Evolutionary conservation across 2,329 filamentous ascomycete genomes (phyloP).

Genomic region (Hymenoscyphus occultus): DNA sequence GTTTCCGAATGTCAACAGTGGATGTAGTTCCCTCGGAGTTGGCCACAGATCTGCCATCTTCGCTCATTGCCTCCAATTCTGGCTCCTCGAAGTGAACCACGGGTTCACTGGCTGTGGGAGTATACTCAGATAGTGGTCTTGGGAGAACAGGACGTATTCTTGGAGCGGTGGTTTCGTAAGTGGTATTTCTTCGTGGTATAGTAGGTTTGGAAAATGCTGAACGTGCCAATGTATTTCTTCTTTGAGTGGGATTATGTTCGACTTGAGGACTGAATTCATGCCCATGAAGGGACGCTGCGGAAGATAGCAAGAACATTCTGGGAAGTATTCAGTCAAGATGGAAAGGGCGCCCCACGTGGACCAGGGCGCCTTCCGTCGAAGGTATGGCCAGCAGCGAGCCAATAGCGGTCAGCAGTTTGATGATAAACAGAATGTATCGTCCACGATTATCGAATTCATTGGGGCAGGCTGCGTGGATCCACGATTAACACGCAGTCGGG

Average conservation of each 20-base stretch:
- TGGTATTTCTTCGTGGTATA: constrained; percentile 24
- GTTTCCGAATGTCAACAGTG: constrained; percentile 30
- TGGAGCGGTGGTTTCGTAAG: constrained; percentile 25
- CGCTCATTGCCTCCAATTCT: constrained; percentile 33
- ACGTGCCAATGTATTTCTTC: constrained; percentile 30
- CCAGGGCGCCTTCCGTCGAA: constrained; percentile 22
- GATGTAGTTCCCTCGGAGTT: constrained; percentile 32
- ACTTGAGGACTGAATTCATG: constrained; percentile 30
- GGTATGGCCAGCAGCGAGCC: neutral
- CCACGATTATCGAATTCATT: neutral
- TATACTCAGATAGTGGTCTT: constrained; percentile 32
- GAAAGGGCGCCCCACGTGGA: constrained; percentile 24
- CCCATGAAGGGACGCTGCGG: constrained; percentile 29
- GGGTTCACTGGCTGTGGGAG: constrained; percentile 23
- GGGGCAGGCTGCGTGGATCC: neutral
- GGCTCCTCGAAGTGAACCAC: constrained; percentile 33
- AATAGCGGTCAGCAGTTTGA: neutral
- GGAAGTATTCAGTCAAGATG: constrained; percentile 11
- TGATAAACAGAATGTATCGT: neutral
- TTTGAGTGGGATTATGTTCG: constrained; percentile 21
- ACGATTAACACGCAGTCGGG: neutral
- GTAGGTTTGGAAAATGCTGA: constrained; percentile 33
- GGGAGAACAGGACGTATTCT: constrained; percentile 17
- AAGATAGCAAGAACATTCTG: constrained; percentile 35
- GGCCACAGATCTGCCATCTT: constrained; percentile 34